Evolutionary conservation across 2,329 filamentous ascomycete species (phyloP), one percentile per base, ranked within the genome.

Genomic region (Clonostachys rosea): DNA sequence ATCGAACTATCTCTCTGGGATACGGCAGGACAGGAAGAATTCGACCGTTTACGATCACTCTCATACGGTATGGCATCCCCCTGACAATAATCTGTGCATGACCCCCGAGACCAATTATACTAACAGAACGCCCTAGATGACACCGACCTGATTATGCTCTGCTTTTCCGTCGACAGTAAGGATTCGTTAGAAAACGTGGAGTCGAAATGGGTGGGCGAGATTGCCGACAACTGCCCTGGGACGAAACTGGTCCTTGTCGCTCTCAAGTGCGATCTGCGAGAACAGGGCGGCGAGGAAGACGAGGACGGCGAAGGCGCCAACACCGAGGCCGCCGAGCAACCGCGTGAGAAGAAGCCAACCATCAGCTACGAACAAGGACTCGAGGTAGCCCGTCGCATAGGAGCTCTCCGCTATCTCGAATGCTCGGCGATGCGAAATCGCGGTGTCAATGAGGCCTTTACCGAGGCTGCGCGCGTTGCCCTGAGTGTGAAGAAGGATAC

Each of bases 1-100:
- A 95, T 99, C 66, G 94, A 99, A 69, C 79, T 99, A 47, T 96
- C 92, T 49, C 79, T 99, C 50, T 99, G 94, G 94, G 94, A 99
- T 68, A 99, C 94, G 0, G 94, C 94, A 37, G 94, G 94, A 24
- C 94, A 99, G 71, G 94, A 99, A 75, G 94, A 99, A 80, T 99
- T 97, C 73, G 94, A 99, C 71, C 85, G 94, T 46, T 74, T 99
- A 68, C 88, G 94, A 61, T 95, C 91, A 54, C 82, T 99, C 47
- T 96, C 91, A 44, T 99, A 99, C 69, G 94, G 91, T 77, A 64
- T 44, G 56, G n/a, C 5, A 12, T 11, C 14, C 41, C 42, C 46
- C 18, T 12, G 13, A 14, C 4, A n/a, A n/a, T 39, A n/a, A 39
- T 39, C 8, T 18, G 17, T 18, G 1, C 14, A 39, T 18, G 14